Evolutionary conservation across 2,329 filamentous ascomycete genomes (phyloP).

Genomic region (Curvularia spicifera): DNA sequence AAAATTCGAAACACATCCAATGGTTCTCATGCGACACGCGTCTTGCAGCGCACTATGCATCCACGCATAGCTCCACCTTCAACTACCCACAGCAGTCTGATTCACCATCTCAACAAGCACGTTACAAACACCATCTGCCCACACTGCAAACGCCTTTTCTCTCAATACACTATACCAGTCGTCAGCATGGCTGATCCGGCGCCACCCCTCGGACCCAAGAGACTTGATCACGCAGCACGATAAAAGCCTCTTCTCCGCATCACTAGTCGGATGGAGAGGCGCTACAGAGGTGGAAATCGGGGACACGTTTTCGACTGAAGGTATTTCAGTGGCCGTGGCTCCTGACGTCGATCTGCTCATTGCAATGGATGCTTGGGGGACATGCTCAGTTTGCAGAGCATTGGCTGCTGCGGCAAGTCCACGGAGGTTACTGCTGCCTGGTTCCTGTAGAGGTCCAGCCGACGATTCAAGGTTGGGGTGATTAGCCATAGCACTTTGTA

Average conservation of each 20-base stretch:
- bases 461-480: constrained; percentile 22
- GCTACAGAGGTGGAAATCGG: not conserved
- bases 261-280: not conserved
- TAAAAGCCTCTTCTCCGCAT: constrained; percentile 2
- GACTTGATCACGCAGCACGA: constrained; percentile 34
- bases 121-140: constrained; percentile 42
- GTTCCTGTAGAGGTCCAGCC: not conserved
- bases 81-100: not conserved
- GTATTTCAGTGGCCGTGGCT: not conserved
- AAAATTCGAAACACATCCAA: too few species aligned
- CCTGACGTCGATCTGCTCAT: not conserved
- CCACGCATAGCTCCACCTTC: not conserved
- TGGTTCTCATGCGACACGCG: too few species aligned
- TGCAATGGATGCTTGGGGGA: not conserved
- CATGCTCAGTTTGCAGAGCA: constrained; percentile 29
- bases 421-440: constrained; percentile 32
- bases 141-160: constrained; percentile 38
- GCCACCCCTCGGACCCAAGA: constrained; percentile 33
- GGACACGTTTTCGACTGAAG: not conserved
- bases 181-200: constrained; percentile 27
- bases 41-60: not conserved
- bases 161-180: constrained; percentile 36
- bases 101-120: constrained; percentile 38
- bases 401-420: constrained; percentile 44
- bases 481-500: constrained; percentile 19